These are phyloP conservation scores for Sclerotinia spermophila DNA, from an alignment of 2,329 filamentous ascomycete genomes.

Conservation along the genomic window DNA sequence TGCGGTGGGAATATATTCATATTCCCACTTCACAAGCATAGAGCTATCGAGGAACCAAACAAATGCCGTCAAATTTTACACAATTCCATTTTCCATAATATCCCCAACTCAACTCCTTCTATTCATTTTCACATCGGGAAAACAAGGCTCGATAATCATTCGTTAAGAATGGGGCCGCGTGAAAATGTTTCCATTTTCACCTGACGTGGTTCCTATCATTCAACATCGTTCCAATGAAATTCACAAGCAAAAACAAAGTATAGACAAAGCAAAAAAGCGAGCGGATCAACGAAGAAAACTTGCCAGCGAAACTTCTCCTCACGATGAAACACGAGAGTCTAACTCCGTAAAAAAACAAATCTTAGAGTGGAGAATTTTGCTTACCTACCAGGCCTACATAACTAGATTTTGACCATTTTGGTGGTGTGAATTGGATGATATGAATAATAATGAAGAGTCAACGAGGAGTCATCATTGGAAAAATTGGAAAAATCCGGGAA, in stretches of 20 bases:
- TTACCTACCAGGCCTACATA: neutral
- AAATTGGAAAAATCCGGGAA: neutral
- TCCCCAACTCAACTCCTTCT: neutral
- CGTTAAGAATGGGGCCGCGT: slow-evolving; percentile 6
- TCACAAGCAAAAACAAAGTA: neutral
- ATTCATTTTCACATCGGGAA: slow-evolving; percentile 4
- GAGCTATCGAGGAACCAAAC: neutral
- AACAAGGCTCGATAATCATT: neutral
- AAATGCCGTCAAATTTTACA: neutral
- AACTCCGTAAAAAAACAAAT: neutral
- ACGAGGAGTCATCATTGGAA: neutral
- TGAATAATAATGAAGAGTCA: slow-evolving; percentile 3
- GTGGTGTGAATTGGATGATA: neutral
- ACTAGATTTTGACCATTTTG: neutral
- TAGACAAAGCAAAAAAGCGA: slow-evolving; percentile 3
- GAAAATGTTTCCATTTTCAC: slow-evolving; percentile 6
- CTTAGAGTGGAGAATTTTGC: neutral
- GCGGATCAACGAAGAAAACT: neutral
- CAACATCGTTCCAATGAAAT: neutral
- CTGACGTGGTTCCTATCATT: slow-evolving; percentile 19
- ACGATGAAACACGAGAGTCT: slow-evolving; percentile 10
- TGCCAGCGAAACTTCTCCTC: slow-evolving; percentile 16
- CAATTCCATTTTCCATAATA: neutral
- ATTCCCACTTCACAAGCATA: neutral
- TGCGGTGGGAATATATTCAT: slow-evolving; percentile 9